These are phyloP conservation scores for Selenicereus undatus DNA, from an alignment of 148 eudicot genomes.

Conservation along the genomic window DNA sequence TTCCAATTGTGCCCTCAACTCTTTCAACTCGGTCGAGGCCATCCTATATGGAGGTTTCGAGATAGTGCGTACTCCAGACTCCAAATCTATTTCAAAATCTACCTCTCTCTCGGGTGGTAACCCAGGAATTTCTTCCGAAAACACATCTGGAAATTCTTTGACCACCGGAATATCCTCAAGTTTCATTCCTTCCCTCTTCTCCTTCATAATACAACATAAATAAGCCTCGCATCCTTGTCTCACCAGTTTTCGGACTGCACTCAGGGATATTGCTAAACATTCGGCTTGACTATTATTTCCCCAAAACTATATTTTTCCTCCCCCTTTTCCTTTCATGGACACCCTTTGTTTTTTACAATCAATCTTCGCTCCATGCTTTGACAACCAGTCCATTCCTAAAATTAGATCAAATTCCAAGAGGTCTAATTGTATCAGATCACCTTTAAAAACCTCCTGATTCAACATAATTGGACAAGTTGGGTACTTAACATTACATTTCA, in stretches of 20 bases:
- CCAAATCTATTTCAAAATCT: neutral
- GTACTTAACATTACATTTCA: neutral
- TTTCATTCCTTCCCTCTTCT: neutral
- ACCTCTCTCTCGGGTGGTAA: neutral
- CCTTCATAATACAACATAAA: neutral
- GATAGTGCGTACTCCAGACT: neutral
- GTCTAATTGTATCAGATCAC: neutral
- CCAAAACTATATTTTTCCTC: neutral
- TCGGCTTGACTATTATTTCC: neutral
- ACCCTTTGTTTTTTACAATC: neutral
- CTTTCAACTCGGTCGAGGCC: neutral
- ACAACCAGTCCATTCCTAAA: neutral
- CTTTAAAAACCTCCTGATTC: neutral
- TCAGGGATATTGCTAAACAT: neutral
- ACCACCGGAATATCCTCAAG: neutral
- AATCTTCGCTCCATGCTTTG: neutral
- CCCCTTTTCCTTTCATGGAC: neutral
- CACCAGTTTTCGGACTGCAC: neutral
- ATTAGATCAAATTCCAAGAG: neutral
- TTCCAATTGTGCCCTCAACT: neutral
- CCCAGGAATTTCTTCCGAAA: neutral
- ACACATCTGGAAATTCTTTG: neutral
- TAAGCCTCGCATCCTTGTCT: neutral
- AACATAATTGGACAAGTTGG: neutral
- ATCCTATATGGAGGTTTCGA: neutral